Evolutionary conservation across 495 filamentous ascomycete species (phyloP), one percentile per base, ranked within the genome.

Genomic region (Neurospora sublineolata): DNA sequence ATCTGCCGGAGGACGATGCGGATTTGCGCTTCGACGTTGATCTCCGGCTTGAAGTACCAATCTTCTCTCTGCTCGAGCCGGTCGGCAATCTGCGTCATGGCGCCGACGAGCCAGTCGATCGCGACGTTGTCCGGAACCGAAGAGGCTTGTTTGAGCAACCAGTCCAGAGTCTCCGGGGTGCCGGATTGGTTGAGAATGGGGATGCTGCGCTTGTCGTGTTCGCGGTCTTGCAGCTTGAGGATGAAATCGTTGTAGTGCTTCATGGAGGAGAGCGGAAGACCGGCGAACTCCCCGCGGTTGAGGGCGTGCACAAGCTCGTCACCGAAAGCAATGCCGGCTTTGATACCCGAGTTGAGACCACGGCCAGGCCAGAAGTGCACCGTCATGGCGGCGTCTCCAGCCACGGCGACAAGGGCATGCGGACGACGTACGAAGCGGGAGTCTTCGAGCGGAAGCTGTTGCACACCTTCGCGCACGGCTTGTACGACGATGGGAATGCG

Each of bases 401-500:
- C 79, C 6, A 80, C 75, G 1, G 79, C 79, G 0, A 79, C 79
- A 0, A 80, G 73, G 5, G 75, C 79, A 16, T 80, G 79, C 4
- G 80, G 80, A 3, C 80, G 78, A 16, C 70, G 70, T n/a, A 82
- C 68, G 10, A 67, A 74, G 44, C 73, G 69, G 4, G 75, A 75
- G 38, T 82, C 80, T 41, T 74, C 73, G 0, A 76, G 73, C 3
- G 80, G 79, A 11, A 82, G 74, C 68, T 74, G 68, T 33, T 78
- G 78, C 12, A 80, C 80, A 11, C 79, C 80, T 70, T 82, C 79
- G 23, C 79, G 72, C 11, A 82, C 80, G 20, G 80, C 80, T 58
- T 82, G 80, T 10, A 82, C 80, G 1, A 82, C 80, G 39, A 82
- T 82, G 39, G 80, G 80, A 23, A 82, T 82, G 30, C 80, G 75